These are phyloP conservation scores for Apostasia shenzhenica DNA, from an alignment of 106 monocot species.

Conservation along the genomic window DNA sequence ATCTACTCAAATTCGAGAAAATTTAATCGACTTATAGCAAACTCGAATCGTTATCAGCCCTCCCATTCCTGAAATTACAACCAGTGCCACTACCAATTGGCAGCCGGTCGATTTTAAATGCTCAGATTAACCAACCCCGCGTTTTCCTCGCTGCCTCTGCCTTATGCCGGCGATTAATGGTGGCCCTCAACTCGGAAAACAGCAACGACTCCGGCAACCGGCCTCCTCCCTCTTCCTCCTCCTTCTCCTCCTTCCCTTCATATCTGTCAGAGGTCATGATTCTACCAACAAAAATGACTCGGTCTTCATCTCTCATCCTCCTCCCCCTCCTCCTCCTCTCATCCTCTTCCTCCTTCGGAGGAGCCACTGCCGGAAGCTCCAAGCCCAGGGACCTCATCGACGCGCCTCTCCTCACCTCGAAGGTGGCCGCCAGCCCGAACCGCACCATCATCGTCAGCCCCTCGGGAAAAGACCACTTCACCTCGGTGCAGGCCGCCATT, in stretches of 20 bases:
- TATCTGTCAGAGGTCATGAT: not conserved
- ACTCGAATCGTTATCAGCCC: too few species aligned
- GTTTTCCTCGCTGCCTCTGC: conserved; percentile 4
- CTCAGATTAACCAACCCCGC: not conserved
- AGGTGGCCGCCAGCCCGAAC: conserved; percentile 6
- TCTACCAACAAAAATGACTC: not conserved
- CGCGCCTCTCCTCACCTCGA: conserved; percentile 12
- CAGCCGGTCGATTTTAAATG: too few species aligned
- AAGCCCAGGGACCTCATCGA: conserved; percentile 7
- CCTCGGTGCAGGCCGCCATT: conserved; percentile 65
- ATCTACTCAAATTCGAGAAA: too few species aligned
- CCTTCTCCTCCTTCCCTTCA: not conserved
- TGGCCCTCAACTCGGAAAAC: not conserved
- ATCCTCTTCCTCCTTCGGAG: not conserved
- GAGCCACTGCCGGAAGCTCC: not conserved
- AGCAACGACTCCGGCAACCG: conserved; percentile 2
- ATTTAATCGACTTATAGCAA: too few species aligned
- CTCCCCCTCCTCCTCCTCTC: not conserved
- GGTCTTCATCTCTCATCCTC: not conserved
- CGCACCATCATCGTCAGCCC: conserved; percentile 15
- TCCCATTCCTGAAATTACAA: too few species aligned
- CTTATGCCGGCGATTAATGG: too few species aligned
- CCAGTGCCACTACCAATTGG: too few species aligned
- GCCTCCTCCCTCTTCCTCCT: conserved; percentile 4
- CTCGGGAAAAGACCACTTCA: conserved; percentile 27